Conservation (phyloP, 1,284 basidiomycete species). For the Volvariella volvacea region DNA sequence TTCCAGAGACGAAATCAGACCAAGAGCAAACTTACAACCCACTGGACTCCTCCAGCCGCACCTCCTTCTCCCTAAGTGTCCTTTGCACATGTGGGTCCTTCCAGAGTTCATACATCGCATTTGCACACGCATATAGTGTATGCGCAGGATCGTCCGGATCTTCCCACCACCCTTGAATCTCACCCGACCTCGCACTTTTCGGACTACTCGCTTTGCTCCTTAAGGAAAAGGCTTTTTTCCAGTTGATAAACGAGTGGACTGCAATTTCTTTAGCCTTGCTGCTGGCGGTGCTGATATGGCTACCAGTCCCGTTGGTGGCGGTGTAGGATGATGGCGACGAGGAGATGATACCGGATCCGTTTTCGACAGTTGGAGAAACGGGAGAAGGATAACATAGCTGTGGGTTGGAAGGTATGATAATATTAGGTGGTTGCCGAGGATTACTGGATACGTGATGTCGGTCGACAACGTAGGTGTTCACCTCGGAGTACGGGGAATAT, state of each 20-base stretch:
- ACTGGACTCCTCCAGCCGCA: constrained; percentile 72
- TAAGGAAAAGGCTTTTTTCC: constrained; percentile 66
- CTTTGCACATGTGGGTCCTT: constrained; percentile 54
- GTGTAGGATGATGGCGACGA: constrained; percentile 17
- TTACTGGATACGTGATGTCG: constrained; percentile 14
- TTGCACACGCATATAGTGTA: constrained; percentile 52
- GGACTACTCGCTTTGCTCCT: constrained; percentile 55
- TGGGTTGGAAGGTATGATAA: constrained; percentile 37
- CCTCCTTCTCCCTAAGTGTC: constrained; percentile 51
- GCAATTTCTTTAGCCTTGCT: constrained; percentile 44
- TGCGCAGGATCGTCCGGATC: constrained; percentile 76
- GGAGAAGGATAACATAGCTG: constrained; percentile 21
- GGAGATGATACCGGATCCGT: constrained; percentile 9
- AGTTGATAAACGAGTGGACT: constrained; percentile 58
- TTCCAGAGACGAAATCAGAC: constrained; percentile 10
- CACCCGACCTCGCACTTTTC: constrained; percentile 58
- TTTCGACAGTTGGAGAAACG: constrained; percentile 20
- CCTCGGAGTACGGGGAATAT: constrained; percentile 15
- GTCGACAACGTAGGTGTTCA: constrained; percentile 16
- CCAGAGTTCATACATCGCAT: constrained; percentile 67
- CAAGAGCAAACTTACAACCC: constrained; percentile 57
- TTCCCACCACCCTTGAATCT: constrained; percentile 77
- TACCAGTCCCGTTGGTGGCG: constrained; percentile 26
- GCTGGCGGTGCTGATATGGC: constrained; percentile 15
- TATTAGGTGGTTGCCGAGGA: constrained; percentile 41